These are phyloP conservation scores for Macrocystidia cucumis DNA, from an alignment of 1,284 basidiomycete species.

Conservation along the genomic window DNA sequence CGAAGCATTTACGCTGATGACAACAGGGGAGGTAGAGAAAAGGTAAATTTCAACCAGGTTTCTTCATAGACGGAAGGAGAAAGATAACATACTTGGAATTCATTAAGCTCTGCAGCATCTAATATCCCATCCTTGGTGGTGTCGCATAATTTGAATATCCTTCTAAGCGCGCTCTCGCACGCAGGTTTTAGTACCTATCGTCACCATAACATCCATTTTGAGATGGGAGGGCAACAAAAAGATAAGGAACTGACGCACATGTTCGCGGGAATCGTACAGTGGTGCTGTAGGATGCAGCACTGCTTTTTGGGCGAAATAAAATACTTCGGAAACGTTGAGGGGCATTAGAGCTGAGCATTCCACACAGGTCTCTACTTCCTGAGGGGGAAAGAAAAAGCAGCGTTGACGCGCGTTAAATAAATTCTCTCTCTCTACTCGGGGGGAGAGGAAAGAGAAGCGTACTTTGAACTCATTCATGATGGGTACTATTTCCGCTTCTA, in stretches of 20 bases:
- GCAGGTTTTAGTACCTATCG: conserved; percentile 93
- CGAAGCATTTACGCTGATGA: conserved; percentile 85
- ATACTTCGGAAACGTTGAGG: conserved; percentile 95
- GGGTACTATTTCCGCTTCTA: conserved; percentile 91
- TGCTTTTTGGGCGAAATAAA: conserved; percentile 98
- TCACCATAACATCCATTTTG: background rate
- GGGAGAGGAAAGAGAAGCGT: conserved; percentile 1
- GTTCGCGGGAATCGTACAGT: conserved; percentile 93
- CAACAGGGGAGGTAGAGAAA: no score
- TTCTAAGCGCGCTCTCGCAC: conserved; percentile 80
- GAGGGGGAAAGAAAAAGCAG: conserved; percentile 8
- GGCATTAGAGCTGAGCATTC: conserved; percentile 91
- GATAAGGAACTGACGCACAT: conserved; percentile 41
- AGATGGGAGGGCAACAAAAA: conserved; percentile 8
- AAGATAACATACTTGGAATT: conserved; percentile 78
- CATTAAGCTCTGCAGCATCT: conserved; percentile 88
- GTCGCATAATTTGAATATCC: conserved; percentile 97
- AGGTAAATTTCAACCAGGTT: conserved; percentile 8
- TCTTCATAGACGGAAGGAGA: background rate
- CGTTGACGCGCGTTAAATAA: no score
- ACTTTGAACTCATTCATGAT: conserved; percentile 98
- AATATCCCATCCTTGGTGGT: conserved; percentile 91
- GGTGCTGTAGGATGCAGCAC: conserved; percentile 97
- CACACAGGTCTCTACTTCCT: conserved; percentile 98
- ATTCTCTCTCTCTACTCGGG: no score